These are phyloP conservation scores for Ophiostoma piceae DNA, from an alignment of 2,329 filamentous ascomycete genomes.

Conservation along the genomic window DNA sequence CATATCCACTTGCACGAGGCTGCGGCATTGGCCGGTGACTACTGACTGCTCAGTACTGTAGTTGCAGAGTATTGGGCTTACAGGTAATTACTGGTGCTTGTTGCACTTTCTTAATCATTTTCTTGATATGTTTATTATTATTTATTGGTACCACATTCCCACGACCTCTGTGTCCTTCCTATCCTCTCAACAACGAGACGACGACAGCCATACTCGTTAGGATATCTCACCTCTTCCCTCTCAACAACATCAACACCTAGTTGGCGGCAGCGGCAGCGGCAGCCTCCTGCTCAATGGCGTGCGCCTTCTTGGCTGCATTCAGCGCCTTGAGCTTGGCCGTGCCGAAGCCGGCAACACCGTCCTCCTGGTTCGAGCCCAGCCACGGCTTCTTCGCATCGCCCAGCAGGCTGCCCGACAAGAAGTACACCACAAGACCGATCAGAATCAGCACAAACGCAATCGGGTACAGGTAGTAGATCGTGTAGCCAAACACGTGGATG, in stretches of 20 bases:
- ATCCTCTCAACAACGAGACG: background rate
- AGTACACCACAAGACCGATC: slow-evolving; percentile 79
- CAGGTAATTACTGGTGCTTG: background rate
- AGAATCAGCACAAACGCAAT: slow-evolving; percentile 94
- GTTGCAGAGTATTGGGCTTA: no score
- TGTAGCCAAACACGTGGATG: slow-evolving; percentile 73
- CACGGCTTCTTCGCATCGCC: slow-evolving; percentile 93
- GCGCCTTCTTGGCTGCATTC: slow-evolving; percentile 47
- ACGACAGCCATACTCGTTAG: background rate
- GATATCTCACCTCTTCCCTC: background rate
- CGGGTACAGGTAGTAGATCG: slow-evolving; percentile 86
- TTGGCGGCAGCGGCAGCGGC: slow-evolving; percentile 15
- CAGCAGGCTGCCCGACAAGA: slow-evolving; percentile 72
- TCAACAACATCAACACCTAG: background rate
- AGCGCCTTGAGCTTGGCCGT: slow-evolving; percentile 76
- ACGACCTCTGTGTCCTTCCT: background rate
- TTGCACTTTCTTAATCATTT: background rate
- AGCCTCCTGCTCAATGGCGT: slow-evolving; percentile 28
- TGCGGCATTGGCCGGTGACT: background rate
- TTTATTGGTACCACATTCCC: background rate
- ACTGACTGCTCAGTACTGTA: background rate
- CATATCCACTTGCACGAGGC: background rate
- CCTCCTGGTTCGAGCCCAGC: slow-evolving; percentile 82
- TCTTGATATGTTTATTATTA: background rate
- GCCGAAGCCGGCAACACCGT: slow-evolving; percentile 71